Conservation (phyloP, 176 grass and related monocot species). For the Eremochloa ophiuroides region DNA sequence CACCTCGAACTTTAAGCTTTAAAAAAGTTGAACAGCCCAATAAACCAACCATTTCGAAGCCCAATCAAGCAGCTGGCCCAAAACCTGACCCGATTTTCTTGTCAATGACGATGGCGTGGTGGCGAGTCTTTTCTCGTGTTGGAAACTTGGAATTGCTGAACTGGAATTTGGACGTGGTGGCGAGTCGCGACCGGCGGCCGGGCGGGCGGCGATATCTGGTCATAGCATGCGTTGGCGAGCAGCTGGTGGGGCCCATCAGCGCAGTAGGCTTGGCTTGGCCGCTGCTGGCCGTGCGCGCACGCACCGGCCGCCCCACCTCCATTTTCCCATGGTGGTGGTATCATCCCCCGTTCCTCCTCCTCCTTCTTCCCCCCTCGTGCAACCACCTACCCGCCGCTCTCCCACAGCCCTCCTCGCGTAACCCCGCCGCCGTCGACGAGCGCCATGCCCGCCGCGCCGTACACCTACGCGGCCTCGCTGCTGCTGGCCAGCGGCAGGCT, state of each 20-base stretch:
- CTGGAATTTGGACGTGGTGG: no score
- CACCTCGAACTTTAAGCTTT: no score
- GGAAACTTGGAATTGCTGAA: no score
- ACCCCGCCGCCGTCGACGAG: background rate
- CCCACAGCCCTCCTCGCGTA: background rate
- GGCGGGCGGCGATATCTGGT: background rate
- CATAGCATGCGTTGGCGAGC: no score
- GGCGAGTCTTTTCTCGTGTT: no score
- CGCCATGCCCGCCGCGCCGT: slow-evolving; percentile 14
- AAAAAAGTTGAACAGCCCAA: no score
- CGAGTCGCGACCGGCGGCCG: background rate
- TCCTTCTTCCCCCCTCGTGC: background rate
- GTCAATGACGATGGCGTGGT: no score
- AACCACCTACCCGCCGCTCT: background rate
- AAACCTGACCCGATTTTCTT: no score
- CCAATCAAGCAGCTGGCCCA: no score
- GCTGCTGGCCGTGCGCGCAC: background rate
- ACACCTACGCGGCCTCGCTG: slow-evolving; percentile 23
- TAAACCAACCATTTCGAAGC: no score
- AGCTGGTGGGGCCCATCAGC: background rate
- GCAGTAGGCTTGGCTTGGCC: background rate
- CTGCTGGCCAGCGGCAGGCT: slow-evolving; percentile 28
- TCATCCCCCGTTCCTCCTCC: background rate
- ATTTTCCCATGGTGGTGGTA: background rate
- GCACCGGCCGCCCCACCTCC: background rate